Base-by-base conservation (phyloP, 1,284 basidiomycete species). In the Papiliotrema laurentii region DNA sequence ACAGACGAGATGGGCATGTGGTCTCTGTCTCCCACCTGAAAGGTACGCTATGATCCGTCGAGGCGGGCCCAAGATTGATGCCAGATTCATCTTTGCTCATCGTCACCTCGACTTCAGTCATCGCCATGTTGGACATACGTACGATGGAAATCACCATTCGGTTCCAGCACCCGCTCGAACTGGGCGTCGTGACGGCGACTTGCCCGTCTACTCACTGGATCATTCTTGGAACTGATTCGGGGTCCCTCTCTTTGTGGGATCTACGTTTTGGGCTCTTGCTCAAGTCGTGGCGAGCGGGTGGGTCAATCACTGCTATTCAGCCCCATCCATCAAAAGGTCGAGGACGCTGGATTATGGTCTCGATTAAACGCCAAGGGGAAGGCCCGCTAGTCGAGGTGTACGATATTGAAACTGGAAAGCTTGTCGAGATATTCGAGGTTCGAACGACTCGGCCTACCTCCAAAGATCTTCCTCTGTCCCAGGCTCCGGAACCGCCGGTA, bases 201-300 rank as follows among this genome's bases (percentile, higher is more conserved):
- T 94, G 89, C 58, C 81, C 82, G 24, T 86, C 86, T 58, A 81
- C 81, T 24, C 81, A 86, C 4, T 97, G 94, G 94, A 77, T 92
- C 30, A 77, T 94, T 5, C 83, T 88, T 26, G 93, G 90, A 2
- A 94, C 93, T 0, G 82, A 86, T 2, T 81, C 81, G 1, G 94
- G 94, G 4, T 80, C 85, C 9, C 75, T 97, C 6, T 83, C 85
- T 3, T 78, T 97, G 1, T 97, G 93, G 92, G 94, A 98, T 73
- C 80, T 92, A 44, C 83, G 94, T 2, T 97, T 97, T 59, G 89
- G 90, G 0, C 76, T 97, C n/a, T 75, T 87, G 5, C 76, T 97
- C 59, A 86, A 86, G 66, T 87, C 83, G 43, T 97, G 93, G 93
- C 81, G 83, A 55, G 83, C 84, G 1, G 43, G 58, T 5, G 83